Evolutionary conservation across 2,329 filamentous ascomycete genomes (phyloP).

Genomic region (Hymenoscyphus scutula): DNA sequence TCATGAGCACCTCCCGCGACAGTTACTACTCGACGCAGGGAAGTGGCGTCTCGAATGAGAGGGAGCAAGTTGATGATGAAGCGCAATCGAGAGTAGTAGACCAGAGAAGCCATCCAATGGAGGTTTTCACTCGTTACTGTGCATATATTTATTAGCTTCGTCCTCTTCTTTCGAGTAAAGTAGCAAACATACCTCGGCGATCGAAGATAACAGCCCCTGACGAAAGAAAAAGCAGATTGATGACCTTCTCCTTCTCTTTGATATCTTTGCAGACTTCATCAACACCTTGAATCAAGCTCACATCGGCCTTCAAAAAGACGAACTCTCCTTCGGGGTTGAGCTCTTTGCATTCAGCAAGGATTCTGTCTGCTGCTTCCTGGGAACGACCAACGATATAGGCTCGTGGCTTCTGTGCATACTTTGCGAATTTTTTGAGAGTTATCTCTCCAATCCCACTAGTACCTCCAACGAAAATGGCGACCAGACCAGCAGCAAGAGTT

Average conservation of each 20-base stretch:
- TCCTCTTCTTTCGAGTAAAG: background rate
- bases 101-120: constrained; percentile 47
- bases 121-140: constrained; percentile 55
- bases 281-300: constrained; percentile 48
- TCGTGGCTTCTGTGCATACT: constrained; percentile 40
- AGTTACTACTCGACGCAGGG: constrained; percentile 50
- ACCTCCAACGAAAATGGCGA: constrained; percentile 51
- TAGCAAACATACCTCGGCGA: constrained; percentile 24
- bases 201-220: constrained; percentile 36
- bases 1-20: constrained; percentile 22
- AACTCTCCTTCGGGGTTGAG: constrained; percentile 45
- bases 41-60: constrained; percentile 42
- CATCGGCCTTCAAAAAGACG: constrained; percentile 47
- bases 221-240: constrained; percentile 49
- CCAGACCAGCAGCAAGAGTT: constrained; percentile 38
- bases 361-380: constrained; percentile 35
- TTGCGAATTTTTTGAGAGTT: constrained; percentile 46
- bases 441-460: constrained; percentile 52
- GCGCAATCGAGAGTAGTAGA: constrained; percentile 55
- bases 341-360: constrained; percentile 40
- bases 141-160: background rate
- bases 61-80: constrained; percentile 57
- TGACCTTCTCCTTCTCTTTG: constrained; percentile 39
- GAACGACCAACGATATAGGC: constrained; percentile 53
- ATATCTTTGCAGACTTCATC: constrained; percentile 48